Base-by-base conservation (phyloP, 2,329 filamentous ascomycete genomes). In the Juglanconis oblonga region DNA sequence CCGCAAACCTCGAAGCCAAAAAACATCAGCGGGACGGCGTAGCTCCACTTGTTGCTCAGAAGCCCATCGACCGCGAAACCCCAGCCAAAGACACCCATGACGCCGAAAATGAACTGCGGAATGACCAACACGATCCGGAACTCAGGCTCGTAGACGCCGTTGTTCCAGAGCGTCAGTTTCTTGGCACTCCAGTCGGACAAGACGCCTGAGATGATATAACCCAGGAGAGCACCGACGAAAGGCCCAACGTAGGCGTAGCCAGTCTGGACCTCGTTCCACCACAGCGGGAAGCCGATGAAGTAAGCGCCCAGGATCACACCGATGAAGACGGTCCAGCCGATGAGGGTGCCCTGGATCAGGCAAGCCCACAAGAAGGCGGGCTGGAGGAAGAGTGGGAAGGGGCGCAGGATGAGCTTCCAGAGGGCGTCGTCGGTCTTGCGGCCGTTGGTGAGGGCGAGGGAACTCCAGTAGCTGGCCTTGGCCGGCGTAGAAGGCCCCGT, bases 281-380 rank as follows among this genome's bases (percentile, higher is more conserved):
- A 95, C 45, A 93, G 84, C 1, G 91, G 91, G 2, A 89, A 88
- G 2, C 88, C 87, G 51, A 96, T 82, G 76, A 95, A 94, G 66
- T 96, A 87, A 61, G 88, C 85, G n/a, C 88, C 89, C 50, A 96
- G 77, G 65, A 95, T 86, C 62, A 95, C 88, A 59, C 91, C 90
- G 65, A 96, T 94, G 70, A 97, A 91, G 14, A 97, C 91, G 1
- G 93, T 96, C 93, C 94, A 98, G 65, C 93, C 94, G 69, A 97
- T 97, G 70, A 97, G 85, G 4, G 90, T 86, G 14, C 93, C 93
- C 79, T 97, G 93, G 53, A 93, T 91, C 3, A 97, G 79, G 68
- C 80, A 81, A 31, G 79, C 81, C 90, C 92, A 97, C 45, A 96
- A 74, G 66, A 97, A 91, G 7, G 90, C 91, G 0, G 92, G 93